Conservation (phyloP, 2,329 filamentous ascomycete genomes). For the Aspergillus fijiensis region DNA sequence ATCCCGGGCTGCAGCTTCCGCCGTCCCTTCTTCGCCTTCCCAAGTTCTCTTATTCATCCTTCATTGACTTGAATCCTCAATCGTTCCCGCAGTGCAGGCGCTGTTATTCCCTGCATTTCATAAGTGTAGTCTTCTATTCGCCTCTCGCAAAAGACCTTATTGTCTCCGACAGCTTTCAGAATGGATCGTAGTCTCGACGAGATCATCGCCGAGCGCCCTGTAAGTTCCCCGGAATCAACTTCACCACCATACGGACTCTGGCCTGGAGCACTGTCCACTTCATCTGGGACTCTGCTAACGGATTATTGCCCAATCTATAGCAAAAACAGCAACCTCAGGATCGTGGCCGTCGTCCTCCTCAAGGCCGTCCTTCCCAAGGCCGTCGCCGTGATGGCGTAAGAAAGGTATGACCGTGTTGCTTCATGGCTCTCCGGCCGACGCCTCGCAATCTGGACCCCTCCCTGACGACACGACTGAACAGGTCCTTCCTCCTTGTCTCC, state of each 20-base stretch:
- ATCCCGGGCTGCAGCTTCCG: neutral
- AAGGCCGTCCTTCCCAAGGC: constrained; percentile 28
- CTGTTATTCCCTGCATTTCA: neutral
- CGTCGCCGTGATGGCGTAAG: constrained; percentile 78
- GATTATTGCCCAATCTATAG: constrained; percentile 18
- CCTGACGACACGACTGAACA: constrained; percentile 19
- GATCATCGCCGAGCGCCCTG: constrained; percentile 62
- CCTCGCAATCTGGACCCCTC: neutral
- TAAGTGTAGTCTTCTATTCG: neutral
- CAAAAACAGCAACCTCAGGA: constrained; percentile 21
- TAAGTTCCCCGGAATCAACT: constrained; percentile 33
- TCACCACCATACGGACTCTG: neutral
- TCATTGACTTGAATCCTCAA: constrained; percentile 7
- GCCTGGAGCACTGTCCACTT: neutral
- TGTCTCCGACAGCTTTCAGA: constrained; percentile 17
- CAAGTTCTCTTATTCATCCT: neutral
- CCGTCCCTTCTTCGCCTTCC: constrained; percentile 3
- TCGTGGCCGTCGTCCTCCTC: constrained; percentile 41
- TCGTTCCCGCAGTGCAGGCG: neutral
- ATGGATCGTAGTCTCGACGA: constrained; percentile 68
- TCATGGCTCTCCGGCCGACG: neutral
- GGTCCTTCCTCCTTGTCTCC: constrained; percentile 47
- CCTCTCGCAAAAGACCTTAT: neutral
- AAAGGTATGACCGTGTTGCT: constrained; percentile 63
- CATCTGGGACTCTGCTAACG: constrained; percentile 15